Percentiles rank a stretch among this genome's conserved stretches.
phyloP scores from a whole-genome alignment of 371 early-diverging fungal species.

The Nematocida sp. region DNA sequence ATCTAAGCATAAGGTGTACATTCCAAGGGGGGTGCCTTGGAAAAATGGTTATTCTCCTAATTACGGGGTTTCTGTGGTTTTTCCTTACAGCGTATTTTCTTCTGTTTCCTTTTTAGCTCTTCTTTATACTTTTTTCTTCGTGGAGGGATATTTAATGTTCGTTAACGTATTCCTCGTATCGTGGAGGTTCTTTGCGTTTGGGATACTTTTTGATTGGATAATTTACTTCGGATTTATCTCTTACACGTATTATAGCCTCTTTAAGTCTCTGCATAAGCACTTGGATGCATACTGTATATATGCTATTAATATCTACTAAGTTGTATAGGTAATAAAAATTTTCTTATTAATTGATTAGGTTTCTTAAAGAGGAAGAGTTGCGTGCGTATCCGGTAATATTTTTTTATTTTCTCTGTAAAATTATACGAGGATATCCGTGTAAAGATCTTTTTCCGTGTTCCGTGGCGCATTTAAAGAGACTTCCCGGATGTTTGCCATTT shows the following conservation, averaged over 20 bases:
- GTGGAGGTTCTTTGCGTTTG: slow-evolving; percentile 66
- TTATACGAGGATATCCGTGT: slow-evolving; percentile 39
- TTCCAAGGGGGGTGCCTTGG: too few relatives aligned
- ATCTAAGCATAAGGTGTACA: too few relatives aligned
- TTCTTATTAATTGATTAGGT: neutral
- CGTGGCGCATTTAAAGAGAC: slow-evolving; percentile 13
- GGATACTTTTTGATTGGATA: slow-evolving; percentile 58
- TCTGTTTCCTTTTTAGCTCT: slow-evolving; percentile 8
- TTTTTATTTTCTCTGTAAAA: too few relatives aligned
- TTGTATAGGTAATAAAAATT: neutral
- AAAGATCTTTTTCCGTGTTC: slow-evolving; percentile 4
- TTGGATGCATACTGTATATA: slow-evolving; percentile 55
- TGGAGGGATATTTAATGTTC: slow-evolving; percentile 27
- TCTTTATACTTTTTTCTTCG: slow-evolving; percentile 47
- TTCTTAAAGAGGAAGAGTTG: neutral
- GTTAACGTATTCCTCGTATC: slow-evolving; percentile 65
- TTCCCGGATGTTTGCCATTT: slow-evolving; percentile 32
- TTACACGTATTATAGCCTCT: slow-evolving; percentile 49
- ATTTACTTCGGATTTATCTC: slow-evolving; percentile 36
- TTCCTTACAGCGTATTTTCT: slow-evolving; percentile 5
- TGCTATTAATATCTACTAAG: slow-evolving; percentile 22
- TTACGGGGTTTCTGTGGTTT: too few relatives aligned
- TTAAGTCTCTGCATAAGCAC: slow-evolving; percentile 34
- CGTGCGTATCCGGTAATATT: too few relatives aligned
- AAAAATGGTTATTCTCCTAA: slow-evolving; percentile 24